These are phyloP conservation scores for Eutypa lata DNA, from an alignment of 2,329 filamentous ascomycete species.

Conservation along the genomic window DNA sequence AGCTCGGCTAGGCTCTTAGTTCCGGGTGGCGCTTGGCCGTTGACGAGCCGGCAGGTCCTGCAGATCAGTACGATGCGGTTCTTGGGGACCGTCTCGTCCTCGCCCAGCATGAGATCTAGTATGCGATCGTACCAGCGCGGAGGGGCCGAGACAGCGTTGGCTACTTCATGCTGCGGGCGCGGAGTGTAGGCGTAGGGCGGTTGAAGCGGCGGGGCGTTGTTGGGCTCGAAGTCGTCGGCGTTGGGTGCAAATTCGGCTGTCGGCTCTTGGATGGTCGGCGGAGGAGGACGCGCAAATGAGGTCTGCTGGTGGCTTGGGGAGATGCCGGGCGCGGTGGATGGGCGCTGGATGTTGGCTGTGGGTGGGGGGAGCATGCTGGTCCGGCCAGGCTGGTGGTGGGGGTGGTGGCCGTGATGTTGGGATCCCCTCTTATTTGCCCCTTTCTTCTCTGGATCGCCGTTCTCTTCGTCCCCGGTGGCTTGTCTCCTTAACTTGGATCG, in stretches of 20 bases:
- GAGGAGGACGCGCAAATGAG: conserved; percentile 18
- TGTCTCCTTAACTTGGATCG: conserved; percentile 30
- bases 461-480: conserved; percentile 14
- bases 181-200: conserved; percentile 12
- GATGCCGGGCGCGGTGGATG: conserved; percentile 25
- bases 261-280: conserved; percentile 31
- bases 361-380: conserved; percentile 55
- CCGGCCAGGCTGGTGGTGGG: conserved; percentile 26
- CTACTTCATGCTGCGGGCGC: conserved; percentile 32
- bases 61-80: conserved; percentile 91
- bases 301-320: conserved; percentile 21
- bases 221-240: conserved; percentile 46
- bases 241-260: conserved; percentile 72
- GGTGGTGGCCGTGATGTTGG: conserved; percentile 17
- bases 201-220: conserved; percentile 23
- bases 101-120: conserved; percentile 85
- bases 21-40: conserved; percentile 91
- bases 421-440: conserved; percentile 25
- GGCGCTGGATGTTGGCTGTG: conserved; percentile 59
- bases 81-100: conserved; percentile 89
- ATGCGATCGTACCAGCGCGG: conserved; percentile 93
- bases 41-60: conserved; percentile 77
- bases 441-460: conserved; percentile 17
- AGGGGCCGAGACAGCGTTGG: conserved; percentile 19
- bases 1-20: conserved; percentile 73